A percentile compares a stretch with the other conserved stretches of the same genome.
Conservation (phyloP, 2,329 filamentous ascomycete species). For the Chaetomium sp. region DNA sequence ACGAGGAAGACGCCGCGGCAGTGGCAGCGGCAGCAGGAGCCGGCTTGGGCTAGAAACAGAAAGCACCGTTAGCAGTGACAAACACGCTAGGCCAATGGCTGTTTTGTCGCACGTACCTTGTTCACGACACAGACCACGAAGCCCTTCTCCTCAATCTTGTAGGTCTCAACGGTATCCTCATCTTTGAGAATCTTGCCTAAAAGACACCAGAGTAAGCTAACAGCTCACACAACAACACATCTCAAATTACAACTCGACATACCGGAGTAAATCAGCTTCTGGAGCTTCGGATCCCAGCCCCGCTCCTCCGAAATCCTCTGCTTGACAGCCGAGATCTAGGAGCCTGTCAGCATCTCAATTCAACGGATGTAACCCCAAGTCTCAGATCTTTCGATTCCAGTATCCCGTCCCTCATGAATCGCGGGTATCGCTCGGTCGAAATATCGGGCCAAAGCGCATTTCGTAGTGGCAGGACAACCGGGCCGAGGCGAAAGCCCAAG, state of each 20-base stretch:
- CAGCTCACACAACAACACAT: not conserved
- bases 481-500: constrained; percentile 20
- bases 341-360: constrained; percentile 10
- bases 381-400: too few species aligned
- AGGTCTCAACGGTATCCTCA: constrained; percentile 91
- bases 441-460: not conserved
- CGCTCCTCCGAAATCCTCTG: constrained; percentile 87
- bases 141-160: constrained; percentile 98
- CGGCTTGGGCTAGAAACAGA: constrained; percentile 25
- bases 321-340: constrained; percentile 77
- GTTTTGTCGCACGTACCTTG: constrained; percentile 56
- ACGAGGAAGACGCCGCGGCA: constrained; percentile 52
- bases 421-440: too few species aligned
- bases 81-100: constrained; percentile 22
- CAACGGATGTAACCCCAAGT: too few species aligned
- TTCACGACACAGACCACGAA: constrained; percentile 98
- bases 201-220: constrained; percentile 23
- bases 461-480: constrained; percentile 13
- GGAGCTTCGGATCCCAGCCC: constrained; percentile 82
- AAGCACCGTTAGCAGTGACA: constrained; percentile 13
- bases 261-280: constrained; percentile 99
- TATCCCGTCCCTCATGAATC: too few species aligned
- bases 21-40: constrained; percentile 41
- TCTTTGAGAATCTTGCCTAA: constrained; percentile 96
- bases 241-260: constrained; percentile 28